These are phyloP conservation scores for Boletus rubroflammeus DNA, from an alignment of 768 basidiomycete genomes.

Conservation along the genomic window DNA sequence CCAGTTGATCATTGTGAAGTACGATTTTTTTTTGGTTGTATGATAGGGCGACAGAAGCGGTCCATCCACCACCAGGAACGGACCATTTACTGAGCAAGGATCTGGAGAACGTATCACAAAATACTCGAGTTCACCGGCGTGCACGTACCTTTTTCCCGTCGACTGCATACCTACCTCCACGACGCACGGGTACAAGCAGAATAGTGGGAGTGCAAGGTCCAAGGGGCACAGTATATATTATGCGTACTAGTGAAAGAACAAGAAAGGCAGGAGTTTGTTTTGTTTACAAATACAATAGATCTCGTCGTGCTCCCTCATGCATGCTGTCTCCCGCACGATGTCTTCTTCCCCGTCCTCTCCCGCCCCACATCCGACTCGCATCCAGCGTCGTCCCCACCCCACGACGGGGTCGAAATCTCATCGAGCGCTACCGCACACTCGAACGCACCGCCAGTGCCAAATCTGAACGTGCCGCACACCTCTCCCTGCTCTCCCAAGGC, in stretches of 20 bases:
- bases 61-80: background rate
- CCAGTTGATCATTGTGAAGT: background rate
- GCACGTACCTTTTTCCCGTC: too few relatives aligned
- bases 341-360: background rate
- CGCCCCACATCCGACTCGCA: conserved; percentile 3
- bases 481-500: conserved; percentile 22
- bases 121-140: background rate
- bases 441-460: conserved; percentile 52
- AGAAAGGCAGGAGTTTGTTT: too few relatives aligned
- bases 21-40: background rate
- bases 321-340: conserved; percentile 17
- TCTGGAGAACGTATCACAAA: background rate
- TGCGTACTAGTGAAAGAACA: too few relatives aligned
- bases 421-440: conserved; percentile 51
- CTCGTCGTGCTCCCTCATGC: conserved; percentile 1
- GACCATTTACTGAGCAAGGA: background rate
- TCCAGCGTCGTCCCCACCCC: background rate
- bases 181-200: too few relatives aligned
- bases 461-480: conserved; percentile 32
- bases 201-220: too few relatives aligned
- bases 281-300: too few relatives aligned
- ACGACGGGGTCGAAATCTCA: conserved; percentile 56
- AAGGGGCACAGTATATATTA: too few relatives aligned
- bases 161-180: too few relatives aligned
- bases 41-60: background rate